These are phyloP conservation scores for Dactylella cylindrospora DNA, from an alignment of 2,329 filamentous ascomycete species.

Conservation along the genomic window DNA sequence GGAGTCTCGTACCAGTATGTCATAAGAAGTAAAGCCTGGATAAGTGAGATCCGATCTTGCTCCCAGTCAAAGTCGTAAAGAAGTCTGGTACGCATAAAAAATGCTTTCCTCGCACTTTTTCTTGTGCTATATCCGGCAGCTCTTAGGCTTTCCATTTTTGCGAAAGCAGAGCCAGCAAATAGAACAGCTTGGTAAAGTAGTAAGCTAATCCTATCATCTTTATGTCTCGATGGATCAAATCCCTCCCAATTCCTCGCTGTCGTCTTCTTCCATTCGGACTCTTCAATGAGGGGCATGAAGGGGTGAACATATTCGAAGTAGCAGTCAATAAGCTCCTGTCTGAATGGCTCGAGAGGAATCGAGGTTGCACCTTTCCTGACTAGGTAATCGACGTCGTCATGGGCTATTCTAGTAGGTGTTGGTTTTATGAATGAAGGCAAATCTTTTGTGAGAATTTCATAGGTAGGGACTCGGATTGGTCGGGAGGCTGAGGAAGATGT, in stretches of 20 bases:
- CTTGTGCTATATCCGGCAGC: conserved; percentile 75
- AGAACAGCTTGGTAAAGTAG: conserved; percentile 91
- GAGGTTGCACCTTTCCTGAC: conserved; percentile 80
- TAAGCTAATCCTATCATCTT: conserved; percentile 75
- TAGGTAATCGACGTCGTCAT: conserved; percentile 81
- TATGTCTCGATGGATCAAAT: conserved; percentile 54
- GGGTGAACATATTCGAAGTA: conserved; percentile 91
- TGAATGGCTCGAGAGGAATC: conserved; percentile 68
- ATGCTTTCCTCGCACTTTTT: conserved; percentile 80
- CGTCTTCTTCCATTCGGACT: conserved; percentile 61
- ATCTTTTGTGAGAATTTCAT: conserved; percentile 49
- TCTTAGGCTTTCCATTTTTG: conserved; percentile 74
- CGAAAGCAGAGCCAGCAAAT: conserved; percentile 87
- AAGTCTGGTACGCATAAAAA: conserved; percentile 83
- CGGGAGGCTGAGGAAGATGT: conserved; percentile 36
- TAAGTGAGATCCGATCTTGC: conserved; percentile 79
- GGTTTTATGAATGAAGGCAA: conserved; percentile 74
- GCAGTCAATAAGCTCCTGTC: conserved; percentile 76
- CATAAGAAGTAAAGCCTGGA: conserved; percentile 86
- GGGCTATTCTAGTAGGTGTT: conserved; percentile 72
- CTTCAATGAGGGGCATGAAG: conserved; percentile 83
- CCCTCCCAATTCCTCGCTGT: conserved; percentile 63
- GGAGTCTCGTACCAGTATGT: conserved; percentile 98
- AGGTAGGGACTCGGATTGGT: conserved; percentile 32
- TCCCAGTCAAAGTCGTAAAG: conserved; percentile 97